Percentiles rank a stretch among this genome's conserved stretches.
phyloP scores from a whole-genome alignment of 371 early-diverging fungal species.

The Actinomortierella ambigua region DNA sequence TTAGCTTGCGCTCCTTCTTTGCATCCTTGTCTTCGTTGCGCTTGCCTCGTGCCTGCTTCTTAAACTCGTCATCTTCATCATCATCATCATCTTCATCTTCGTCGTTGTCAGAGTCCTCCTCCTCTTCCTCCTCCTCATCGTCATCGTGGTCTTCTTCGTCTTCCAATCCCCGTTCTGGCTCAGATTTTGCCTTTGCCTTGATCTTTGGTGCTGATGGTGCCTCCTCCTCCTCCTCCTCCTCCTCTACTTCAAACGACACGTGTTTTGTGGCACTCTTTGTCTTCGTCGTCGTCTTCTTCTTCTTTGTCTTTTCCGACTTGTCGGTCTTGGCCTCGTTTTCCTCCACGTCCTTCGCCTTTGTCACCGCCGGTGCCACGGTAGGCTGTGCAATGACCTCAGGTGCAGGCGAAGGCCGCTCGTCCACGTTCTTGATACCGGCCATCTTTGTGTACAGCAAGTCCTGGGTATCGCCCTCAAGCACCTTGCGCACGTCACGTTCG shows the following conservation, averaged over 20 bases:
- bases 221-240: not conserved
- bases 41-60: slow-evolving; percentile 61
- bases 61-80: slow-evolving; percentile 46
- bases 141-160: slow-evolving; percentile 47
- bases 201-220: not conserved
- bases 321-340: not conserved
- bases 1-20: slow-evolving; percentile 86
- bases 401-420: slow-evolving; percentile 17
- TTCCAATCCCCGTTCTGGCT: too few species aligned
- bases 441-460: slow-evolving; percentile 67
- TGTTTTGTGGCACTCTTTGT: too few species aligned
- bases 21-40: slow-evolving; percentile 86
- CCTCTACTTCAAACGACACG: too few species aligned
- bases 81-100: slow-evolving; percentile 53
- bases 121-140: slow-evolving; percentile 30
- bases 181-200: not conserved
- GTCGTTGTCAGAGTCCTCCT: slow-evolving; percentile 49
- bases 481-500: slow-evolving; percentile 81
- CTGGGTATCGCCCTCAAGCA: slow-evolving; percentile 74
- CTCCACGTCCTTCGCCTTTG: not conserved
- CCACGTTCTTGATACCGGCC: slow-evolving; percentile 50
- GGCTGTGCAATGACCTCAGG: too few species aligned
- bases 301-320: not conserved
- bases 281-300: not conserved
- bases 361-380: not conserved